Conservation (phyloP, 441 rosid species). For the Gossypium lobatum region DNA sequence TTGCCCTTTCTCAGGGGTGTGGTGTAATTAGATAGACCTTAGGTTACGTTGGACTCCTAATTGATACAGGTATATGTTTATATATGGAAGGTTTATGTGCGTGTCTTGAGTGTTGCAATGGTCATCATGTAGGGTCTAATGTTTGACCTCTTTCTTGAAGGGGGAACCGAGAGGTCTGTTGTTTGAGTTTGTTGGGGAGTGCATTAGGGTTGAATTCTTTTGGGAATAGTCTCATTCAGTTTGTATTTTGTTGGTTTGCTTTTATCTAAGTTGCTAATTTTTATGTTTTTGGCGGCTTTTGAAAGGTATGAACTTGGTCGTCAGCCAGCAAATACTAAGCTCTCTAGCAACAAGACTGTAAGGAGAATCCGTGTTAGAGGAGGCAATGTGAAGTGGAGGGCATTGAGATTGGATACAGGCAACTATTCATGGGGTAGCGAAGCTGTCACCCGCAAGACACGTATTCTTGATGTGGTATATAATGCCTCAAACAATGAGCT, state of each 20-base stretch:
- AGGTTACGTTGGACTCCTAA: no score
- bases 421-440: slow-evolving; percentile 80
- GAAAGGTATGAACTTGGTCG: slow-evolving; percentile 72
- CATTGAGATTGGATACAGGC: slow-evolving; percentile 65
- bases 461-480: slow-evolving; percentile 72
- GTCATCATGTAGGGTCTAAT: background rate
- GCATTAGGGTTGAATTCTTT: background rate
- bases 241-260: background rate
- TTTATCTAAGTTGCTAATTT: background rate
- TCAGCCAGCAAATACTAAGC: slow-evolving; percentile 71
- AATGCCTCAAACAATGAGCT: slow-evolving; percentile 76
- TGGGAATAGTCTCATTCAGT: background rate
- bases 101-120: background rate
- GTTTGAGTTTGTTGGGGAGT: background rate
- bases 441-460: slow-evolving; percentile 65
- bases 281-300: background rate
- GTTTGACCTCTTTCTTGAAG: background rate
- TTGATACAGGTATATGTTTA: no score
- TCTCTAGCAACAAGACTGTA: slow-evolving; percentile 68
- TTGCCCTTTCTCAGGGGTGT: background rate
- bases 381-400: slow-evolving; percentile 78
- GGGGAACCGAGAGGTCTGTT: background rate
- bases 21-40: background rate
- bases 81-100: no score
- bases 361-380: slow-evolving; percentile 69